Evolutionary conservation across 768 basidiomycete species (phyloP), one percentile per base, ranked within the genome.

Genomic region (Auriscalpium vulgare): DNA sequence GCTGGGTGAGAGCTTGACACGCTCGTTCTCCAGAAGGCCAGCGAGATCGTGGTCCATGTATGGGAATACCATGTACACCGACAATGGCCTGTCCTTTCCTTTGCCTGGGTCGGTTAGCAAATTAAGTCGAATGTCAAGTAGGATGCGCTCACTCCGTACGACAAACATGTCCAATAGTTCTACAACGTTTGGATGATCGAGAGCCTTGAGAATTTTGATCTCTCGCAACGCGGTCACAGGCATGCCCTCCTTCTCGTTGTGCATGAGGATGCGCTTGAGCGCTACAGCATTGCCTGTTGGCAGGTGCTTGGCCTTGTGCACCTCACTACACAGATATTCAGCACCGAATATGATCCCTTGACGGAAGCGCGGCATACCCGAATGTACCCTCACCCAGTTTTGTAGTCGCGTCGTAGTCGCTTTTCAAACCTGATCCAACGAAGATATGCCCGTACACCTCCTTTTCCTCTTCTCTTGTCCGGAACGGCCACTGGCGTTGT

Each of bases 31-130:
- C 57, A 99, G 73, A 40, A 98, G 70, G 3, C 97, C 97, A 2
- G 95, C 93, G 10, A 99, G 82, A 71, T 99, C 97, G 65, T 99
- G 95, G 65, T 98, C 97, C 97, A 98, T 98, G 72, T 97, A 99
- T 0, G 97, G 97, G 66, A 98, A 99, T 44, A 97, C 95, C 93
- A 98, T 97, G 72, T 91, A 97, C 13, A 97, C 91, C 4, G 90
- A 91, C 53, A 91, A 73, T 23, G 87, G 83, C 11, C 69, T 67
- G 47, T 85, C 83, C 59, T 81, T 83, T 10, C 78, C 80, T 56
- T 77, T 86, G 66, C 86, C 85, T 86, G 59, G 46, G 17, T 43
- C 23, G 53, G 52, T 48, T 54, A 40, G 63, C 13, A 23, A 38
- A 44, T 46, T 47, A 40, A 50, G 36, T 38, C 48, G 47, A 19